Conservation (phyloP, 2,329 filamentous ascomycete species). For the Aciculosporium take region DNA sequence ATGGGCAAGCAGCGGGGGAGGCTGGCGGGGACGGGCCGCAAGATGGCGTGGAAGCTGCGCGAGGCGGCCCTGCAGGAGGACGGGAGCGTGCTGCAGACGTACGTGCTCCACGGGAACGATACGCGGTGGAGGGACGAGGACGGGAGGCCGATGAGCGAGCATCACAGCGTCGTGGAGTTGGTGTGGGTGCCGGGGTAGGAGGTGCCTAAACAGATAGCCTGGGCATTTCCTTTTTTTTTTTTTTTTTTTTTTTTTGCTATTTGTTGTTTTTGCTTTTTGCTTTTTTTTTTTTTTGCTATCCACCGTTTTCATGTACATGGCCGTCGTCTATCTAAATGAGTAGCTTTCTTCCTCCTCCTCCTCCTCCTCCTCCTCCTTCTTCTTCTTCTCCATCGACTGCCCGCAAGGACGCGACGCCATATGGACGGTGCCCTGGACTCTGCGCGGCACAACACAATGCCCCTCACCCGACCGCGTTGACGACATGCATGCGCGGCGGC, state of each 20-base stretch:
- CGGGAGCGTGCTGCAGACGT: constrained; percentile 36
- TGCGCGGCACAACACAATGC: too few relatives aligned
- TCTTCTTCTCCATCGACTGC: too few relatives aligned
- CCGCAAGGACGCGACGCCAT: too few relatives aligned
- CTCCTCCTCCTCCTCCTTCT: too few relatives aligned
- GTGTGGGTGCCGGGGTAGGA: too few relatives aligned
- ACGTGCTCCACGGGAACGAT: constrained; percentile 36
- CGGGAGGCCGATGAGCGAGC: constrained; percentile 31
- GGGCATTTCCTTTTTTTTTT: background rate
- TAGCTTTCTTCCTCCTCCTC: too few relatives aligned
- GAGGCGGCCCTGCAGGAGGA: constrained; percentile 31
- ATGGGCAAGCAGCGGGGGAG: constrained; percentile 33
- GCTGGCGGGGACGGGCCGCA: constrained; percentile 31
- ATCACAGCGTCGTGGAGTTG: constrained; percentile 40
- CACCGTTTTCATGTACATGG: too few relatives aligned
- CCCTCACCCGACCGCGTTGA: too few relatives aligned
- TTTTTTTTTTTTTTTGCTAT: background rate
- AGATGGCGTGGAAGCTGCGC: constrained; percentile 37
- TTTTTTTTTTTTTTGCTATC: background rate
- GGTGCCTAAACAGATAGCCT: constrained; percentile 23
- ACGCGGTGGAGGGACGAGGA: constrained; percentile 33
- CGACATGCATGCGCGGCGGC: too few relatives aligned
- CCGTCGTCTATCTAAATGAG: too few relatives aligned
- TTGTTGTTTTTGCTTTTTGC: background rate
- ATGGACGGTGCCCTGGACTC: too few relatives aligned